Evolutionary conservation across 208 protist species (phyloP), one percentile per base, ranked within the genome.

Genomic region (Acanthamoeba royreba): DNA sequence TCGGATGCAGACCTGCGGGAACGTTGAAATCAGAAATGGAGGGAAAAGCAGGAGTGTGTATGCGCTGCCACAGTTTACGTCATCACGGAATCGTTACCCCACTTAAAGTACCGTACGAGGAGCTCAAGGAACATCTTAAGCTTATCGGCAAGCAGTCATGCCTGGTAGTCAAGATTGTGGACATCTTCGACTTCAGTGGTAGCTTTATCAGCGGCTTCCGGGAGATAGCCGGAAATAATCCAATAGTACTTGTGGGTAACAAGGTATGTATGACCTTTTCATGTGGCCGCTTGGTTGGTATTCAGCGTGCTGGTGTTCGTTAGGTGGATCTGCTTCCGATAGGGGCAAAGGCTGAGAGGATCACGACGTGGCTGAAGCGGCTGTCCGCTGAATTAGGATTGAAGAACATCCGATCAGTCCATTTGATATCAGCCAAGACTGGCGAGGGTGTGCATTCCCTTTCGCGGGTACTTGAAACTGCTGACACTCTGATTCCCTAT

Each of bases 171-270:
- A 95, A 95, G 58, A 91, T 95, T 9, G 89, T 95, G 15, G 94
- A 95, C 87, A 86, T 95, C 33, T 94, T 95, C 55, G 94, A 95
- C 35, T 95, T 95, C 31, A 61, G 83, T 86, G 94, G 94, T 13
- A 93, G 69, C 22, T 95, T 95, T 58, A 72, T 95, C 17, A 35
- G 85, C 8, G 66, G 94, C 83, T 94, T 95, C 49, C 83, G 94
- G 43, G 22, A 45, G 5, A 61, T 95, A 2, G 49, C 92, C 52
- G 94, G 94, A 28, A 94, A 72, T 17, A 95, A 95, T 42, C 94
- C 94, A 8, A 61, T 95, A 0, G 52, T 95, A 11, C 49, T 95
- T 0, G 90, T 95, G 22, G 89, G 81, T 19, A 95, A 95, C 46
- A 95, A 95, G 49, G 58, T 93, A 13, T 69, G 58, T 69, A 28